phyloP scores from a whole-genome alignment of 106 monocot genomes.

The Dioscorea dumetorum region DNA sequence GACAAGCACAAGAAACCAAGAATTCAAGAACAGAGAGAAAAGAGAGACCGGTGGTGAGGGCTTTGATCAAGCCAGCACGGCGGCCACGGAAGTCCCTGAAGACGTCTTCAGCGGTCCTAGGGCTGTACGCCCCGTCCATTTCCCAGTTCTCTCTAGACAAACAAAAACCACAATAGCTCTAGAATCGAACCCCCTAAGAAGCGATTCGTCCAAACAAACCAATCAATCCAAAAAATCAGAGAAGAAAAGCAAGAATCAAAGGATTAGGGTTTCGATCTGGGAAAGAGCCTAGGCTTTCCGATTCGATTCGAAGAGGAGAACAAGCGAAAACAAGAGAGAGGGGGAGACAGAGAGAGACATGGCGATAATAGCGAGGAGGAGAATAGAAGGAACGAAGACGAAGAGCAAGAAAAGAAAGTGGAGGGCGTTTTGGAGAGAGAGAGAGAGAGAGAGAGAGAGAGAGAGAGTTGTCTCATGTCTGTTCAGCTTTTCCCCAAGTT shows the following conservation, averaged over 20 bases:
- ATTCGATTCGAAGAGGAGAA: neutral
- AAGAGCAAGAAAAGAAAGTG: too few species aligned
- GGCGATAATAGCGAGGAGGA: neutral
- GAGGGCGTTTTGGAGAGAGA: too few species aligned
- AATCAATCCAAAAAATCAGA: neutral
- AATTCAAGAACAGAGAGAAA: neutral
- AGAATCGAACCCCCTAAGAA: neutral
- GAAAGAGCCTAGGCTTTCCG: too few species aligned
- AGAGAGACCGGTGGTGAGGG: slow-evolving; percentile 22
- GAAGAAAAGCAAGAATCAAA: neutral
- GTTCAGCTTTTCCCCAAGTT: too few species aligned
- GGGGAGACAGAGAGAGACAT: neutral
- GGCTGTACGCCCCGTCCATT: slow-evolving; percentile 22
- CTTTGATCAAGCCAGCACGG: slow-evolving; percentile 30
- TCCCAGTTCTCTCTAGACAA: neutral
- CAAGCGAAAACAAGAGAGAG: neutral
- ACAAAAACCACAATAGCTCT: neutral
- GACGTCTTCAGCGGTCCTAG: slow-evolving; percentile 29
- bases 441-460: neutral
- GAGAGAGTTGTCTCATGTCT: too few species aligned
- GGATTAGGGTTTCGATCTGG: neutral
- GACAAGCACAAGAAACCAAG: neutral
- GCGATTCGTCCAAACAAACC: neutral
- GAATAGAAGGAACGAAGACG: too few species aligned
- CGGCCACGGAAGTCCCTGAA: slow-evolving; percentile 32